These are phyloP conservation scores for Lindgomyces ingoldianus DNA, from an alignment of 495 filamentous ascomycete genomes.

Conservation along the genomic window DNA sequence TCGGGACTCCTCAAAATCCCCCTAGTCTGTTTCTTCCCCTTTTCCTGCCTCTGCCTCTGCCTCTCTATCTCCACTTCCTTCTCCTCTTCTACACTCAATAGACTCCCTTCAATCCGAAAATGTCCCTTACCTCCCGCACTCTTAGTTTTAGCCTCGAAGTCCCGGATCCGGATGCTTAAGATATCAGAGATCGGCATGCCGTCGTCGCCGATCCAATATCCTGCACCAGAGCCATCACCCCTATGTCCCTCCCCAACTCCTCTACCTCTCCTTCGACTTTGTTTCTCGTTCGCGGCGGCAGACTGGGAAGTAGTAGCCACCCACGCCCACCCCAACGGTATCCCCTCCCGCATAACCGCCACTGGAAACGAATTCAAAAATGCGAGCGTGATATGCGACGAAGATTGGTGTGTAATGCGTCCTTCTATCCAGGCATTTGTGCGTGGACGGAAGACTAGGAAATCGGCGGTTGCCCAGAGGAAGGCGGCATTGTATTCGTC, in stretches of 20 bases:
- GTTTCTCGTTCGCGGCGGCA: conserved; percentile 34
- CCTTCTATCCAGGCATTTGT: conserved; percentile 58
- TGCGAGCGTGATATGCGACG: conserved; percentile 68
- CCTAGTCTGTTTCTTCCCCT: background rate
- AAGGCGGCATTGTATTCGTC: conserved; percentile 70
- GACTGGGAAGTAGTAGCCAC: conserved; percentile 1
- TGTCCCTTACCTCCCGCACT: conserved; percentile 62
- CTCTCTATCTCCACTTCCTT: conserved; percentile 3
- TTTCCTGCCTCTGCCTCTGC: conserved; percentile 11
- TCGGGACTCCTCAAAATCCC: background rate
- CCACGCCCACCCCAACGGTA: conserved; percentile 71
- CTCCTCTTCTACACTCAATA: conserved; percentile 52
- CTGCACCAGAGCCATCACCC: conserved; percentile 42
- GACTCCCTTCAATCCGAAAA: conserved; percentile 69
- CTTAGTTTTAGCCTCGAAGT: conserved; percentile 59
- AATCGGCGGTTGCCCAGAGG: conserved; percentile 72
- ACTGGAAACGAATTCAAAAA: conserved; percentile 77
- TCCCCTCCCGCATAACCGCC: conserved; percentile 63
- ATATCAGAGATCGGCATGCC: conserved; percentile 63
- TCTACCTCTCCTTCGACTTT: conserved; percentile 18
- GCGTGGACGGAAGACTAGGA: conserved; percentile 67
- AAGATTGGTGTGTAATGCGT: conserved; percentile 70
- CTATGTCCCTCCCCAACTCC: conserved; percentile 49
- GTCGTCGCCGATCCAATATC: conserved; percentile 63
- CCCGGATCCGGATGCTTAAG: conserved; percentile 62